phyloP scores from a whole-genome alignment of 495 filamentous ascomycete genomes.

The Lepidopterella palustris region DNA sequence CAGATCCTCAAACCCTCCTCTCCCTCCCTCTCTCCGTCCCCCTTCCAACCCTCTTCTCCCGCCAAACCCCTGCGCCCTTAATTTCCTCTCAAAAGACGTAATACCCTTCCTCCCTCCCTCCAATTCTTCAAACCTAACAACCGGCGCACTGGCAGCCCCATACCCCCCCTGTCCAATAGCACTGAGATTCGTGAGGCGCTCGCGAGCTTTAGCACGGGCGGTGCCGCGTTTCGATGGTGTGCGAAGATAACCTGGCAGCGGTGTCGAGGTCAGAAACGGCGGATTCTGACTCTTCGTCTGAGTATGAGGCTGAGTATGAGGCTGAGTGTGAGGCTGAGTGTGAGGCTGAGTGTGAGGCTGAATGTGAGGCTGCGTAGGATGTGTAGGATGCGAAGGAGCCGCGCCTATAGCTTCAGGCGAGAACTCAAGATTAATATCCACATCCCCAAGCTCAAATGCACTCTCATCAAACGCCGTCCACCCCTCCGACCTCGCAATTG shows the following conservation, averaged over 20 bases:
- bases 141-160: background rate
- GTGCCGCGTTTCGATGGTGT: conserved; percentile 18
- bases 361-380: background rate
- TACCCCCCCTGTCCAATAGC: conserved; percentile 11
- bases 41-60: background rate
- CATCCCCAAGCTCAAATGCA: conserved; percentile 44
- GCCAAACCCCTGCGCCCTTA: conserved; percentile 26
- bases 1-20: conserved; percentile 13
- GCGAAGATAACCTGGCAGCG: conserved; percentile 21
- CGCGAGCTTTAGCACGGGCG: conserved; percentile 1
- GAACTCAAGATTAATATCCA: conserved; percentile 24
- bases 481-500: conserved; percentile 28
- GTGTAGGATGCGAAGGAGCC: background rate
- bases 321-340: too few relatives aligned
- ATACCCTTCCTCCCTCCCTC: conserved; percentile 7
- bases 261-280: conserved; percentile 6
- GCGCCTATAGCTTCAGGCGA: conserved; percentile 12
- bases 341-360: too few relatives aligned
- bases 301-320: too few relatives aligned
- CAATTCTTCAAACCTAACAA: background rate
- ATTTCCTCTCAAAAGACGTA: conserved; percentile 35
- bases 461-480: conserved; percentile 41
- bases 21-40: conserved; percentile 5
- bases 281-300: background rate
- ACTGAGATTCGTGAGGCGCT: background rate